phyloP scores from a whole-genome alignment of 768 basidiomycete genomes.

The Termitomyces sp. region DNA sequence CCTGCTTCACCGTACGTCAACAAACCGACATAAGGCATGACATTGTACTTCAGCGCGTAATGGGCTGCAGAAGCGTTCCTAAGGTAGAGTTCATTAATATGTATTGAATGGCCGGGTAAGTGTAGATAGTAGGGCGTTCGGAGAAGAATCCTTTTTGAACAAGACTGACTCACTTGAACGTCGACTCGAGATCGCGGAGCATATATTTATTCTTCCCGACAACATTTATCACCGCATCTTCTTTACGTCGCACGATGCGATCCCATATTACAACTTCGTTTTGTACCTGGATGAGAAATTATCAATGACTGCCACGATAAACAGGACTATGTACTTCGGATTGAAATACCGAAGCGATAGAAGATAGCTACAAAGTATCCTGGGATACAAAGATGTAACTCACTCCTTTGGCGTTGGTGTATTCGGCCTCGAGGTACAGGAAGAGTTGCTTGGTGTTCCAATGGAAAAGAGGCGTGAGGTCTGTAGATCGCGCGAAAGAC shows the following conservation, averaged over 20 bases:
- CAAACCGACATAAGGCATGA: slow-evolving; percentile 86
- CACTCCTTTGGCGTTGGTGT: slow-evolving; percentile 68
- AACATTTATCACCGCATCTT: slow-evolving; percentile 65
- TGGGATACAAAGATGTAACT: slow-evolving; percentile 21
- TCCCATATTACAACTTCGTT: slow-evolving; percentile 91
- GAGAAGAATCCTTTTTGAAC: neutral
- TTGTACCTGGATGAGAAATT: slow-evolving; percentile 38
- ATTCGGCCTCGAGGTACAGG: slow-evolving; percentile 82
- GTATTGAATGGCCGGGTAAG: neutral
- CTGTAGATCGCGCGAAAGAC: slow-evolving; percentile 30
- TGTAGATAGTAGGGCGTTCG: neutral
- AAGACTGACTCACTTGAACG: slow-evolving; percentile 62
- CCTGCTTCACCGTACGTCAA: slow-evolving; percentile 74
- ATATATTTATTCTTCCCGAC: slow-evolving; percentile 77
- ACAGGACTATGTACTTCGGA: neutral
- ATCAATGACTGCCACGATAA: neutral
- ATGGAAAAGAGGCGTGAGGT: slow-evolving; percentile 79
- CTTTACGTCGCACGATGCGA: slow-evolving; percentile 77
- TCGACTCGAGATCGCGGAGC: slow-evolving; percentile 67
- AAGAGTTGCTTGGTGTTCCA: slow-evolving; percentile 98
- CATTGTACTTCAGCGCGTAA: slow-evolving; percentile 79
- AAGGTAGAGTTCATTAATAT: slow-evolving; percentile 4
- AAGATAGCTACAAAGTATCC: neutral
- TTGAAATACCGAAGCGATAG: neutral
- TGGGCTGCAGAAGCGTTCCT: slow-evolving; percentile 63